These are phyloP conservation scores for Penicillium egyptiacum DNA, from an alignment of 495 filamentous ascomycete species.

Conservation along the genomic window DNA sequence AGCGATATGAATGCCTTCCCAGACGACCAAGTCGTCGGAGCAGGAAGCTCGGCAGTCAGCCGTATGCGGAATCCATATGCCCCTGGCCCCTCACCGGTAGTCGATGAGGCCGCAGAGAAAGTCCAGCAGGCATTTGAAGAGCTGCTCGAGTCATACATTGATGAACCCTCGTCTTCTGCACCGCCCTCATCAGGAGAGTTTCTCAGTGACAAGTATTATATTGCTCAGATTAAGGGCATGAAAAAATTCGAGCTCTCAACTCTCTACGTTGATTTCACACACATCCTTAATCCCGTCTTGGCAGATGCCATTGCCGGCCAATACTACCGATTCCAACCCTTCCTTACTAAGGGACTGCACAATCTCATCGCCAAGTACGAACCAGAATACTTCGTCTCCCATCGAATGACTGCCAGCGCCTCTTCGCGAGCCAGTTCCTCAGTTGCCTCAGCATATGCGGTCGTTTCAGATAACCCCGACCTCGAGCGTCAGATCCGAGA, in stretches of 20 bases:
- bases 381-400: conserved; percentile 87
- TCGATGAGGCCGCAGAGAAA: conserved; percentile 81
- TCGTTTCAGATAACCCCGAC: conserved; percentile 58
- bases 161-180: conserved; percentile 71
- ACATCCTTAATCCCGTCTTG: conserved; percentile 75
- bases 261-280: conserved; percentile 93
- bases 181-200: conserved; percentile 72
- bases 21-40: conserved; percentile 62
- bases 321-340: conserved; percentile 95
- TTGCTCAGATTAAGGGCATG: conserved; percentile 93
- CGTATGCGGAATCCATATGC: conserved; percentile 61
- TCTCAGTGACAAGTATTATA: conserved; percentile 89
- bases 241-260: conserved; percentile 84
- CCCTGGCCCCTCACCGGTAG: conserved; percentile 72
- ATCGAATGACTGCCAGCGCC: conserved; percentile 70
- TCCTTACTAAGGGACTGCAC: conserved; percentile 84
- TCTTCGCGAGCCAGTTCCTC: conserved; percentile 65
- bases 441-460: conserved; percentile 62
- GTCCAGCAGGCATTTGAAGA: conserved; percentile 83
- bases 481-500: conserved; percentile 35
- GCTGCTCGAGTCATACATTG: conserved; percentile 82
- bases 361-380: conserved; percentile 93
- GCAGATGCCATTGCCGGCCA: conserved; percentile 81
- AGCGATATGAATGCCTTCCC: conserved; percentile 55
- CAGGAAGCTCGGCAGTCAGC: conserved; percentile 54